Base-by-base conservation (phyloP, 2,329 filamentous ascomycete species). In the Fusarium longipes region DNA sequence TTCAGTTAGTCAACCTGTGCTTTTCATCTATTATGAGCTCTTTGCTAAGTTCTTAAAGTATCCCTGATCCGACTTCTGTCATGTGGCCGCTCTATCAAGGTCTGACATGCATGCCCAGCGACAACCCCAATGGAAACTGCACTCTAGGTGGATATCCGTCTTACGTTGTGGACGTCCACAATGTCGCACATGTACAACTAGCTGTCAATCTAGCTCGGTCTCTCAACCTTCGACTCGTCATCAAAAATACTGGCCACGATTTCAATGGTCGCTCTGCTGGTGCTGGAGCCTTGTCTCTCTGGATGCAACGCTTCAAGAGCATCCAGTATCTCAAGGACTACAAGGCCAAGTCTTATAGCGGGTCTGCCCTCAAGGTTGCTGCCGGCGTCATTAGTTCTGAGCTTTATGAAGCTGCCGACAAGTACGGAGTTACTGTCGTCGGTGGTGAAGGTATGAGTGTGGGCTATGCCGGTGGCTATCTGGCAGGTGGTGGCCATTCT, bases 241-340 rank as follows among this genome's bases (percentile, higher is more conserved):
- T 84, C 54, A 84, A 73, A 53, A 76, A 84, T 74, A 85, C 82
- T 0, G 83, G 83, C 32, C 83, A 85, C 64, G 82, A 83, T 62
- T 84, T 82, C 68, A 75, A 77, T 6, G 88, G 87, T 32, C 86
- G 84, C 2, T 70, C 67, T 17, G 86, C 86, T 0, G 88, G 87
- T n/a, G 83, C 83, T 22, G 88, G 88, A 2, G 80, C 84, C 1
- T 73, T 89, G 5, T 80, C 82, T 6, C 77, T 89, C 50, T 89
- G 87, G 82, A 88, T 82, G 10, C 86, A 88, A 58, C 75, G 81
- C 61, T 80, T 89, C 53, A 83, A 86, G 70, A 76, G 80, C 22
- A 73, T 75, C 29, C 42, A 75, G 47, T 61, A 68, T 39, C 73
- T 72, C 55, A 63, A 71, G 38, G 53, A 51, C 29, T 48, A 45